phyloP scores from a whole-genome alignment of 441 rosid genomes.

The Populus tomentosa region DNA sequence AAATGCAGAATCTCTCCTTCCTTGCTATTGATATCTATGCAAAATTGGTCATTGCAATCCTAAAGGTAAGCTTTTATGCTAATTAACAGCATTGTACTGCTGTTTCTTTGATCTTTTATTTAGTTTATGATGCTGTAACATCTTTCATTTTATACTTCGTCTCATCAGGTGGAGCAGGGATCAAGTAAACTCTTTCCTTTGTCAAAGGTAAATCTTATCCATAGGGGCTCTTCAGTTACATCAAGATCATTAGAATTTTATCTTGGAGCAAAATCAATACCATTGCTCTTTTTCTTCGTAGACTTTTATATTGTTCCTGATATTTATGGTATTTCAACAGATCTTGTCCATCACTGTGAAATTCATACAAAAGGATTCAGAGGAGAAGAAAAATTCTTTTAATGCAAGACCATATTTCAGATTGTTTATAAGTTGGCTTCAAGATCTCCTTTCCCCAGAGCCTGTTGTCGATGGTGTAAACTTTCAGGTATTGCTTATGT shows the following conservation, averaged over 20 bases:
- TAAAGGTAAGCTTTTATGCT: slow-evolving; percentile 50
- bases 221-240: not conserved
- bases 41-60: slow-evolving; percentile 68
- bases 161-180: slow-evolving; percentile 77
- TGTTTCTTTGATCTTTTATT: not conserved
- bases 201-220: slow-evolving; percentile 51
- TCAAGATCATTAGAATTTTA: slow-evolving; percentile 4
- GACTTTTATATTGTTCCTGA: not conserved
- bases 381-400: too few relatives aligned
- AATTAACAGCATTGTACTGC: slow-evolving; percentile 2
- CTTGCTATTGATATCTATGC: slow-evolving; percentile 90
- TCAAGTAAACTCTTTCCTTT: slow-evolving; percentile 61
- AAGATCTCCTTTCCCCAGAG: too few relatives aligned
- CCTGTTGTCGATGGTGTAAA: too few relatives aligned
- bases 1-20: slow-evolving; percentile 69
- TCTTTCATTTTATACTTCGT: slow-evolving; percentile 17
- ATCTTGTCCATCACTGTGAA: too few relatives aligned
- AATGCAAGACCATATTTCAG: too few relatives aligned
- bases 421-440: too few relatives aligned
- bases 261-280: slow-evolving; percentile 5
- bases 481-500: too few relatives aligned
- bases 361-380: too few relatives aligned
- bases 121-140: not conserved
- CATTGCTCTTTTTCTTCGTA: not conserved
- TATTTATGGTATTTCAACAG: not conserved